Evolutionary conservation across 768 basidiomycete species (phyloP).

Genomic region (Boletus subparvulus): DNA sequence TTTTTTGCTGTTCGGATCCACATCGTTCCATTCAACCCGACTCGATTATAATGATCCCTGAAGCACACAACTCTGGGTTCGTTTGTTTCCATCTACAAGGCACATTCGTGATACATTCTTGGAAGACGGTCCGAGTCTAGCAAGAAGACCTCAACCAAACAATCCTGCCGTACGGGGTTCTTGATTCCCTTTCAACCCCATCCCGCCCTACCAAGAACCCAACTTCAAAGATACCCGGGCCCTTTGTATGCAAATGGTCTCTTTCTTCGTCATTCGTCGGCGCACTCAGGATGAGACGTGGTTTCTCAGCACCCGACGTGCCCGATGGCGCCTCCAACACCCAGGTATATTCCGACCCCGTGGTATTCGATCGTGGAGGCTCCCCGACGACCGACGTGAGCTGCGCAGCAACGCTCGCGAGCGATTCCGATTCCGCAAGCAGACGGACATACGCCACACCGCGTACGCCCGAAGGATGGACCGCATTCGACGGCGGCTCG

Average conservation of each 20-base stretch:
- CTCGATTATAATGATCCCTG: too few species aligned
- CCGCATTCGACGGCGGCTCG: constrained; percentile 43
- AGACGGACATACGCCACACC: constrained; percentile 54
- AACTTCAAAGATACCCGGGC: constrained; percentile 52
- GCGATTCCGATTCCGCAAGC: constrained; percentile 32
- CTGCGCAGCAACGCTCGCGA: constrained; percentile 36
- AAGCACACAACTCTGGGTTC: background rate
- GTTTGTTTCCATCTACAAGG: too few species aligned
- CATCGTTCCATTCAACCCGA: background rate
- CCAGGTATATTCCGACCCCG: constrained; percentile 38
- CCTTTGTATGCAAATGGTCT: constrained; percentile 28
- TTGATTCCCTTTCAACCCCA: constrained; percentile 31
- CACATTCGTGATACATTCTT: background rate
- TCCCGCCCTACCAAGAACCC: constrained; percentile 42
- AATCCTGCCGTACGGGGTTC: constrained; percentile 52
- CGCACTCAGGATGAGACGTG: constrained; percentile 37
- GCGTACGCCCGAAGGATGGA: constrained; percentile 49
- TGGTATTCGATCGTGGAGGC: constrained; percentile 30
- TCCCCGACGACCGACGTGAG: constrained; percentile 51
- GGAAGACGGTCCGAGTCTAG: background rate
- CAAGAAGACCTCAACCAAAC: constrained; percentile 35
- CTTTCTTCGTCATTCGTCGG: constrained; percentile 39
- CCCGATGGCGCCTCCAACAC: constrained; percentile 37
- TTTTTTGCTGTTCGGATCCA: background rate
- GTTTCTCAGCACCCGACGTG: constrained; percentile 8